A percentile compares a stretch with the other conserved stretches of the same genome.
Evolutionary conservation across 2,329 filamentous ascomycete genomes (phyloP).

Genomic region (Hypocreales sp.): DNA sequence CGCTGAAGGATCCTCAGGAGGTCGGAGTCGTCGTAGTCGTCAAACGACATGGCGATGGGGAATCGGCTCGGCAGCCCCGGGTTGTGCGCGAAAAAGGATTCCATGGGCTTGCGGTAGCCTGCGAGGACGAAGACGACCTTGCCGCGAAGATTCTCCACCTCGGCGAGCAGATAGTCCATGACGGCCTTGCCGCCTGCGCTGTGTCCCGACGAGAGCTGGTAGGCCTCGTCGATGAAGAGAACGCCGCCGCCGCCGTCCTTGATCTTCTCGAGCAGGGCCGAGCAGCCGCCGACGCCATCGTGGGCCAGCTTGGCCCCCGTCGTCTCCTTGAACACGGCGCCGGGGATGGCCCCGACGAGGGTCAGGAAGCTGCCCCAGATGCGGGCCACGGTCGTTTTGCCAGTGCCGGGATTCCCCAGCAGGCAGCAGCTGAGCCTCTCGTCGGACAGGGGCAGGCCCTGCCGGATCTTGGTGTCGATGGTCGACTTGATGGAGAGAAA

Average conservation of each 20-base stretch:
- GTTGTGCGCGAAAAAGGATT: conserved; percentile 61
- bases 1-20: conserved; percentile 43
- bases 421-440: conserved; percentile 49
- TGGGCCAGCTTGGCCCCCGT: conserved; percentile 52
- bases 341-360: conserved; percentile 45
- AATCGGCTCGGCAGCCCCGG: conserved; percentile 56
- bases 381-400: conserved; percentile 66
- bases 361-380: conserved; percentile 52
- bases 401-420: conserved; percentile 63
- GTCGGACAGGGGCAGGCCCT: conserved; percentile 34
- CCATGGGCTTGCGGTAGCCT: conserved; percentile 62
- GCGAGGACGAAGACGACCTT: conserved; percentile 59
- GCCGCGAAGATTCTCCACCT: conserved; percentile 56
- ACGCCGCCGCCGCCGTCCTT: conserved; percentile 47
- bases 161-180: conserved; percentile 54
- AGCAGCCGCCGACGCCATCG: conserved; percentile 40
- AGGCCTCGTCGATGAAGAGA: conserved; percentile 67
- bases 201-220: conserved; percentile 50
- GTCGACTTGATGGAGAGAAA: conserved; percentile 48
- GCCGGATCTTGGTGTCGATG: conserved; percentile 44
- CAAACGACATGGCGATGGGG: conserved; percentile 48
- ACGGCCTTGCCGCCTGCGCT: conserved; percentile 43
- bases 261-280: conserved; percentile 33
- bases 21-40: conserved; percentile 53
- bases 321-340: conserved; percentile 45